Conservation (phyloP, 1,284 basidiomycete species). For the Acaromyces ingoldii region DNA sequence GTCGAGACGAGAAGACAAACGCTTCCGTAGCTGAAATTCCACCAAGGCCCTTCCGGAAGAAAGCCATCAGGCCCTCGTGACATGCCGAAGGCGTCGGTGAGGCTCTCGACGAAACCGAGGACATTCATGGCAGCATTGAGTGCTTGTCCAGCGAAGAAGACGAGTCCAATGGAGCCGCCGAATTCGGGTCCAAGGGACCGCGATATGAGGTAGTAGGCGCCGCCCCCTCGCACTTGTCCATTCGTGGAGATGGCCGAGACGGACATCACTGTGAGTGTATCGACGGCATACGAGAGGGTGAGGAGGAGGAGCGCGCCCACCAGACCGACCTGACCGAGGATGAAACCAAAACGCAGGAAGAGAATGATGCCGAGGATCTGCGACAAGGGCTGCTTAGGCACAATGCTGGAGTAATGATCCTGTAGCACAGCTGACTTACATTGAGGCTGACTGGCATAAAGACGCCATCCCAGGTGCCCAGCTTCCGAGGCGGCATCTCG, state of each 20-base stretch:
- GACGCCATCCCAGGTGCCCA: constrained; percentile 50
- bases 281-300: constrained; percentile 42
- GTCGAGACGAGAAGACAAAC: constrained; percentile 39
- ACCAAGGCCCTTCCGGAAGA: constrained; percentile 47
- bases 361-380: constrained; percentile 48
- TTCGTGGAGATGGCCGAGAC: constrained; percentile 49
- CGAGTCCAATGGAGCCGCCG: constrained; percentile 49
- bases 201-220: constrained; percentile 50
- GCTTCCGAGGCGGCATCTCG: constrained; percentile 40
- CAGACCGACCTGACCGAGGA: constrained; percentile 47
- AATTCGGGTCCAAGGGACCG: constrained; percentile 49
- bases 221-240: constrained; percentile 49
- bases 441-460: constrained; percentile 50
- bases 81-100: constrained; percentile 43
- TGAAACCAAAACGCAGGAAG: constrained; percentile 50
- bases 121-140: constrained; percentile 50
- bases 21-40: constrained; percentile 43
- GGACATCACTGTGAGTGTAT: constrained; percentile 46
- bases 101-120: constrained; percentile 48
- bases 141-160: constrained; percentile 49
- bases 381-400: neutral
- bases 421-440: constrained; percentile 1
- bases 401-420: neutral
- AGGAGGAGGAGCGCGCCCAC: constrained; percentile 43
- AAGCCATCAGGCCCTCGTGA: constrained; percentile 25